These are phyloP conservation scores for Entomortierella lignicola DNA, from an alignment of 192 early-diverging fungal species.

Conservation along the genomic window DNA sequence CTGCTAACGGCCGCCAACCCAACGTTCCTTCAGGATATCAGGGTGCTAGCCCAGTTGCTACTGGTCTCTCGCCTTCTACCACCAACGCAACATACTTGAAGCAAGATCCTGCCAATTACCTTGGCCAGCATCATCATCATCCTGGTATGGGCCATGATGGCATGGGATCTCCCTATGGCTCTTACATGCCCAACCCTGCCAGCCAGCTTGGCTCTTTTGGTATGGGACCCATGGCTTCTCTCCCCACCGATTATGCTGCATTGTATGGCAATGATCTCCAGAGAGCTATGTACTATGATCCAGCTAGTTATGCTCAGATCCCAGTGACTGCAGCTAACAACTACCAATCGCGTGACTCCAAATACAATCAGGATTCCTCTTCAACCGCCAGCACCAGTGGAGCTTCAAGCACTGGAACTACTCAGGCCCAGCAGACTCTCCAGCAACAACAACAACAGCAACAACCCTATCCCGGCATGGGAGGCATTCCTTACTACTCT, in stretches of 20 bases:
- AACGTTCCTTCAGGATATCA: slow-evolving; percentile 34
- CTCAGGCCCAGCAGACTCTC: slow-evolving; percentile 59
- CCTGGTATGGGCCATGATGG: slow-evolving; percentile 59
- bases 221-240: slow-evolving; percentile 64
- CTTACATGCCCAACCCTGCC: slow-evolving; percentile 60
- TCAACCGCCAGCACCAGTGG: slow-evolving; percentile 32
- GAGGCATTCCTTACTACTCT: slow-evolving; percentile 81
- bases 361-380: slow-evolving; percentile 60
- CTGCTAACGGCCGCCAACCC: slow-evolving; percentile 30
- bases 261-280: slow-evolving; percentile 75
- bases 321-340: slow-evolving; percentile 65
- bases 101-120: slow-evolving; percentile 59
- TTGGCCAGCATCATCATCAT: slow-evolving; percentile 64
- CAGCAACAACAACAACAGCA: slow-evolving; percentile 68
- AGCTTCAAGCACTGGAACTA: slow-evolving; percentile 45
- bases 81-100: slow-evolving; percentile 48
- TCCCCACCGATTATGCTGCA: slow-evolving; percentile 68
- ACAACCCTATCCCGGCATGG: slow-evolving; percentile 63
- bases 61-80: slow-evolving; percentile 45
- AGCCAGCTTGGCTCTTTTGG: slow-evolving; percentile 65
- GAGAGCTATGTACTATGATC: slow-evolving; percentile 71
- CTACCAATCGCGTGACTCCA: slow-evolving; percentile 65
- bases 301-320: slow-evolving; percentile 70
- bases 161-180: slow-evolving; percentile 62
- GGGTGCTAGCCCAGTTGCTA: slow-evolving; percentile 26